Base-by-base conservation (phyloP, 2,329 filamentous ascomycete genomes). In the Colletotrichum falcatum region DNA sequence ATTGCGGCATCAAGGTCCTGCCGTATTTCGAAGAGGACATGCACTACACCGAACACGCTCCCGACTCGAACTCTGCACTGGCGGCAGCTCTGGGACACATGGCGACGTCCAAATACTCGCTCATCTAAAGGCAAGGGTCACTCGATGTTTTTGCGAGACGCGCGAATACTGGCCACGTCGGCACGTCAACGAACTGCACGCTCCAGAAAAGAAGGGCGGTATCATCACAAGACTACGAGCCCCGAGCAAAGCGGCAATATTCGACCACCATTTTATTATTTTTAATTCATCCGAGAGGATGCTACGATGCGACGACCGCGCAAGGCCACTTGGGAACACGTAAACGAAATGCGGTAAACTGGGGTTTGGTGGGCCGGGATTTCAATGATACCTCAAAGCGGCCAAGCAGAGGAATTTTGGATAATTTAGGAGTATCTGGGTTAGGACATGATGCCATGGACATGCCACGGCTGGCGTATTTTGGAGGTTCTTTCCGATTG, bases 11-110 rank as follows among this genome's bases (percentile, higher is more conserved):
- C 49, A 80, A 77, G 61, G 73, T 83, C 11, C 73, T 79, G 14
- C 77, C 81, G 3, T 84, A 84, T 69, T 84, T 83, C 68, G 82
- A 84, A 55, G 83, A 83, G 66, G 82, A 84, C 62, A 82, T 83
- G 72, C 83, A 84, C 55, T 80, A 78, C 3, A 76, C 77, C 9
- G 77, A 81, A 54, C 82, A 84, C 65, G 80, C 78, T 4, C 75
- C 76, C 8, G 81, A 83, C 42, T 66, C 71, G 35, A 39, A 70
- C 35, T 63, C 65, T 30, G 71, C 71, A 16, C 37, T 71, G 60
- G 71, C 71, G 48, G 65, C 69, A 23, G 71, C 70, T 26, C 33
- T 73, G 56, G 69, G 66, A 12, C 66, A 72, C 44, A 67, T 64
- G 63, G 54, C 67, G 37, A 39, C 62, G 12, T 66, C 60, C 61